A percentile compares a stretch with the other conserved stretches of the same genome.
Conservation (phyloP, 2,329 filamentous ascomycete species). For the Colletotrichum echinochloae region DNA sequence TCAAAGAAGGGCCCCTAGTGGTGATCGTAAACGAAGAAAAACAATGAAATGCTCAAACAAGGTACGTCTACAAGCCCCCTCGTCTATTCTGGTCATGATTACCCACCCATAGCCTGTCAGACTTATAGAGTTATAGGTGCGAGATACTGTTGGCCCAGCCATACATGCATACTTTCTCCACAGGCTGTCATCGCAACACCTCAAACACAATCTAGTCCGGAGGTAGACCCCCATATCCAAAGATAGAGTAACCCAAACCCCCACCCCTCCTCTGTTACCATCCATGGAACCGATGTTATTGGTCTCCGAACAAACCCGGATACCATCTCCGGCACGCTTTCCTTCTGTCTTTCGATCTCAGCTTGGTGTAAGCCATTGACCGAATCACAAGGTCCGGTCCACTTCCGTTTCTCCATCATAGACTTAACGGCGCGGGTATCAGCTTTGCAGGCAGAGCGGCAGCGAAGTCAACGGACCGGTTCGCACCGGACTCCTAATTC, state of each 20-base stretch:
- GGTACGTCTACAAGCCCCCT: too few relatives aligned
- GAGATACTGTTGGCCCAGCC: neutral
- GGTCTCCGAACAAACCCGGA: constrained; percentile 43
- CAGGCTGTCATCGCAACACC: neutral
- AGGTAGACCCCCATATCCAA: neutral
- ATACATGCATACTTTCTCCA: neutral
- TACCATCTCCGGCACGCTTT: constrained; percentile 9
- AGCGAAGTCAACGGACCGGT: constrained; percentile 66
- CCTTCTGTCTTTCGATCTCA: neutral
- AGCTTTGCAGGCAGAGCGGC: constrained; percentile 59
- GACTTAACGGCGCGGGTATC: constrained; percentile 59
- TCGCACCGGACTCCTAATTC: constrained; percentile 67
- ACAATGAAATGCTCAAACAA: neutral
- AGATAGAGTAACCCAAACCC: neutral
- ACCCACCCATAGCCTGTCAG: neutral
- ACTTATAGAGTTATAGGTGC: neutral
- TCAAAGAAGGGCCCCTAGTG: neutral
- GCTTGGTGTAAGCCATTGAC: neutral
- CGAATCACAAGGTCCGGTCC: constrained; percentile 52
- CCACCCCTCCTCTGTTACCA: constrained; percentile 43
- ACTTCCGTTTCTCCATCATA: constrained; percentile 63
- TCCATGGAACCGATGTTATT: constrained; percentile 46
- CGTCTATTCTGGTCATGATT: neutral
- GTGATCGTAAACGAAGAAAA: neutral
- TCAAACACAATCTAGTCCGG: neutral